Base-by-base conservation (phyloP, 495 filamentous ascomycete species). In the Rostrohypoxylon terebratum region DNA sequence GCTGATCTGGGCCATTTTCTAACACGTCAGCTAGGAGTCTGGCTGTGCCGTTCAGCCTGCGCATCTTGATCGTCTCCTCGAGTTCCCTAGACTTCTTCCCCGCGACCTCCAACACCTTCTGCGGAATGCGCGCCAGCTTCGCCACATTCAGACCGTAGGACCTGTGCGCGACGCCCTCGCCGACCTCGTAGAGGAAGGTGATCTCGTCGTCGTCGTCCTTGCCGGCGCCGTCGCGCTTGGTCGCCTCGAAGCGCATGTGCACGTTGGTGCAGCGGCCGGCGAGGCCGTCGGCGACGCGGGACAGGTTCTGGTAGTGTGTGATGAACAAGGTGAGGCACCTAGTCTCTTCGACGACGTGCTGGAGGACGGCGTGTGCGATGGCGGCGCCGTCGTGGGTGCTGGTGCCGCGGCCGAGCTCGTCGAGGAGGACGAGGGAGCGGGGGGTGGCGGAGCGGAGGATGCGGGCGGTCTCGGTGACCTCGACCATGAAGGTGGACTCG, bases 401-500 rank as follows among this genome's bases (percentile, higher is more conserved):
- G 1, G 96, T 99, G 7, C 96, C 96, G 47, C 96, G 86, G 28
- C 96, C 96, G 2, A 99, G 84, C 81, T 99, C 96, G 80, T 99
- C 96, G n/a, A 99, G 88, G 23, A 99, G 91, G 55, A 99, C 90
- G 14, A 99, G 82, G 1, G 88, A 92, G 14, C 92, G 86, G 1
- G 90, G 87, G 1, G 93, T 94, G 0, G 96, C 95, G 80, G 90
- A 86, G 75, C 96, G 93, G 11, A 99, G 86, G 75, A 99, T 98
- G 63, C 94, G 89, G 1, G 91, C 89, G 1, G 96, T 98, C 77
- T 98, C 96, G 44, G 88, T 92, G 0, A 99, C 88, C 75, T 99
- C 96, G 54, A 98, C 94, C 94, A 97, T 97, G 83, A 99, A 99
- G 0, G 96, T 99, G 20, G 87, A 91, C 78, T 99, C 96, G 65